A percentile compares a stretch with the other conserved stretches of the same genome.
Evolutionary conservation across 2,329 filamentous ascomycete species (phyloP).

Genomic region (Claviceps digitariae): DNA sequence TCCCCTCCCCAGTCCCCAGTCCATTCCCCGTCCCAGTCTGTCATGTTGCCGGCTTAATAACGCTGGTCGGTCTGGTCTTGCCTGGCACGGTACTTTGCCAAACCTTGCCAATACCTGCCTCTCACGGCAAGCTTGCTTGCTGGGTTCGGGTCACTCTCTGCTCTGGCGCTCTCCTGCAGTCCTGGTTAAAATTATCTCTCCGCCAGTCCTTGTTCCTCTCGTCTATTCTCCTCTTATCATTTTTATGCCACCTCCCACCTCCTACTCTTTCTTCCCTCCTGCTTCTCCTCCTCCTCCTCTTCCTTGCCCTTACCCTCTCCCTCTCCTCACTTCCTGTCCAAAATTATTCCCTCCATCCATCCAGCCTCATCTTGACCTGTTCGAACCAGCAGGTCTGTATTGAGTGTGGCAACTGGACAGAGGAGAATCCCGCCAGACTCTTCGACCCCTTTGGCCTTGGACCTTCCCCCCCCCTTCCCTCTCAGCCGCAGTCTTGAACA

Average conservation of each 20-base stretch:
- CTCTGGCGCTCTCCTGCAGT: constrained; percentile 9
- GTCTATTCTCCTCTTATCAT: constrained; percentile 39
- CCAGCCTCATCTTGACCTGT: constrained; percentile 33
- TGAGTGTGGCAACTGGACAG: constrained; percentile 18
- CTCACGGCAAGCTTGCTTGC: neutral
- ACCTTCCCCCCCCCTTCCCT: constrained; percentile 1
- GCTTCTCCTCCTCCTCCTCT: constrained; percentile 21
- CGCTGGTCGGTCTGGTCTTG: too few relatives aligned
- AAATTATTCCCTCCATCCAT: constrained; percentile 37
- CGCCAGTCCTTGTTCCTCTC: constrained; percentile 43
- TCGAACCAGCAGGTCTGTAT: constrained; percentile 20
- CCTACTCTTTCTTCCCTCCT: constrained; percentile 21
- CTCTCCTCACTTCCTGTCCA: constrained; percentile 29
- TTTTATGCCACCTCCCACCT: constrained; percentile 22
- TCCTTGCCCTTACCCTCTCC: constrained; percentile 25
- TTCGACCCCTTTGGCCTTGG: constrained; percentile 8
- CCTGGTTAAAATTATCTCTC: constrained; percentile 28
- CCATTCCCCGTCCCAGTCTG: too few relatives aligned
- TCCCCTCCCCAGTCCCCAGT: too few relatives aligned
- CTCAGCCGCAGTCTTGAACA: constrained; percentile 12
- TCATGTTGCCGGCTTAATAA: too few relatives aligned
- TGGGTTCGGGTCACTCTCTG: constrained; percentile 4
- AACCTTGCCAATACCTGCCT: neutral
- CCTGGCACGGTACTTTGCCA: neutral
- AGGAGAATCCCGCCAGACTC: constrained; percentile 19